Evolutionary conservation across 1,139 yeast genomes (phyloP), one percentile per base, ranked within the genome.

Genomic region (Taiozyma sp.): DNA sequence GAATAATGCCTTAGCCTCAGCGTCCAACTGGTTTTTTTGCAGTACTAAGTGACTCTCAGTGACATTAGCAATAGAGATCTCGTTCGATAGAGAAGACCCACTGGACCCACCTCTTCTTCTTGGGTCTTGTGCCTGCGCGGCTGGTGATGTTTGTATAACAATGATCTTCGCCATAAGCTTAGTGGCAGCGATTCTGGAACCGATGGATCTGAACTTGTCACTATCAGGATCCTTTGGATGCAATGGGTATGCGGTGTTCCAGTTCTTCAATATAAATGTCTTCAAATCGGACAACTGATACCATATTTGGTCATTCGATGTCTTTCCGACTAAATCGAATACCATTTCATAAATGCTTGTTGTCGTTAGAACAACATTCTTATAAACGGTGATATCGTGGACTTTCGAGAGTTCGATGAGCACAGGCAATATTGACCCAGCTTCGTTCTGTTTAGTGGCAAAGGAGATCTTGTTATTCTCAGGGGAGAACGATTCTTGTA

Each of bases 141-240:
- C 52, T 5, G 80, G 72, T 37, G 80, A 76, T 26, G 87, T 76
- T 60, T 91, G 97, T 30, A 81, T 80, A 50, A 81, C 81, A 41
- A 91, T 80, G 2, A 89, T 79, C 47, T 81, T 79, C 50, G 87
- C 81, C 9, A 89, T 79, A 56, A 91, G 83, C 66, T 86, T 88
- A 49, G 86, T 71, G 30, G 88, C 72, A 44, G 91, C 85, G 29
- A 88, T 69, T 64, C 81, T 83, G 45, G 83, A 72, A 21, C 79
- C 80, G 42, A 81, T 64, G 46, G 82, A 76, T 62, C 83, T 73
- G 41, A 75, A 73, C 58, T 81, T 84, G 42, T 70, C 71, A 35
- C 64, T 62, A 54, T 77, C 71, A 11, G 77, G 77, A 56, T 75
- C 76, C 54, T 70, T 73, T 30, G 57, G 49, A 0, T 45, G 47